Evolutionary conservation across 352 stramenopile genomes (phyloP).

Genomic region (Pythium sukuiense): DNA sequence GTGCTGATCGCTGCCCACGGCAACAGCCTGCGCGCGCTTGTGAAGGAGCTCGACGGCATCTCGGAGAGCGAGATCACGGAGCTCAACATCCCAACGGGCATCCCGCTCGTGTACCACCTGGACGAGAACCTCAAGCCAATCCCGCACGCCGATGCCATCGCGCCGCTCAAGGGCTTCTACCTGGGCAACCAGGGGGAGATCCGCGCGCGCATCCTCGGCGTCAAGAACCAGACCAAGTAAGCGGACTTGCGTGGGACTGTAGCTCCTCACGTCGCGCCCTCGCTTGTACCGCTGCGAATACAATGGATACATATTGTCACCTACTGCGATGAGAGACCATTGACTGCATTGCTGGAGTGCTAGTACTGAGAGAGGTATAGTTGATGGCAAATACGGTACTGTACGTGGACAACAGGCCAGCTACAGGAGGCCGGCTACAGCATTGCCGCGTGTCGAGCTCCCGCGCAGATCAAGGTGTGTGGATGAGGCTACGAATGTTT

Average conservation of each 20-base stretch:
- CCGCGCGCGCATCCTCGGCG: constrained; percentile 94
- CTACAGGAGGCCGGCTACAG: no score
- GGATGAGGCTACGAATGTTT: no score
- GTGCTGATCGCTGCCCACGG: constrained; percentile 97
- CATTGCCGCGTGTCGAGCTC: no score
- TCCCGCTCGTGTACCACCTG: constrained; percentile 96
- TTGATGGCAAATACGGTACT: no score
- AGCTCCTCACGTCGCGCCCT: background rate
- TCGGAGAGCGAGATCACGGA: constrained; percentile 95
- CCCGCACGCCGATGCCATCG: constrained; percentile 91
- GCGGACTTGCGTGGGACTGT: background rate
- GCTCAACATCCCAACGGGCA: constrained; percentile 96
- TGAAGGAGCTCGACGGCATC: constrained; percentile 99
- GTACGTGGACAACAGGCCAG: no score
- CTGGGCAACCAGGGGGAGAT: constrained; percentile 97
- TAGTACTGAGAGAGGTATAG: no score
- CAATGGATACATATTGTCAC: background rate
- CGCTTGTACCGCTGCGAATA: background rate
- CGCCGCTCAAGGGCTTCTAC: constrained; percentile 74
- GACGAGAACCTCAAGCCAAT: constrained; percentile 98
- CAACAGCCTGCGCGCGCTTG: constrained; percentile 97
- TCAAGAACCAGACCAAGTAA: constrained; percentile 95
- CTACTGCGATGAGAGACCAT: no score
- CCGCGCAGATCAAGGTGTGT: no score
- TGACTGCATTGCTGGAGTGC: no score